Evolutionary conservation across 163 green algal species (phyloP).

Genomic region (Trebouxiophyceae sp.): DNA sequence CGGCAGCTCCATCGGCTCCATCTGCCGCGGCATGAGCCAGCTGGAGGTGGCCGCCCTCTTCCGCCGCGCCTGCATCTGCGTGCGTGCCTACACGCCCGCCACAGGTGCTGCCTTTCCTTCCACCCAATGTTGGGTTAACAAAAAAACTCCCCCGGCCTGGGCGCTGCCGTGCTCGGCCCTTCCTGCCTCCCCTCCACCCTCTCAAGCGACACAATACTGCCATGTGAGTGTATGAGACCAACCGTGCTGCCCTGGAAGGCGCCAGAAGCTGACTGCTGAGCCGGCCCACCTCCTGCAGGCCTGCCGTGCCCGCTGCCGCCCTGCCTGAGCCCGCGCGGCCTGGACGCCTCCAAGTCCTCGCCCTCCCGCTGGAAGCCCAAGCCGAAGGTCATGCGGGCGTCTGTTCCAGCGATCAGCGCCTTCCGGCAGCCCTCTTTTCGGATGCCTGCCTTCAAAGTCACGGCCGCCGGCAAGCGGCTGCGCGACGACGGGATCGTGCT

Average conservation of each 20-base stretch:
- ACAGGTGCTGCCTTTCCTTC: conserved; percentile 17
- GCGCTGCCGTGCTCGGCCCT: too few species aligned
- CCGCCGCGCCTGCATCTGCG: conserved; percentile 22
- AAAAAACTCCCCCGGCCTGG: background rate
- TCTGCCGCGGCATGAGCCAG: conserved; percentile 37
- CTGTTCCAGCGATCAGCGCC: background rate
- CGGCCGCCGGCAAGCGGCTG: background rate
- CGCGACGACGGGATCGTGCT: background rate
- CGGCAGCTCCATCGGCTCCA: conserved; percentile 28
- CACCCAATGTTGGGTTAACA: too few species aligned
- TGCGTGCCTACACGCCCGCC: conserved; percentile 22
- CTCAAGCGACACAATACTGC: background rate
- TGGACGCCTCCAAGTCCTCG: too few species aligned
- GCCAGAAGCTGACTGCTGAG: too few species aligned
- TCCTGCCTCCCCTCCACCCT: background rate
- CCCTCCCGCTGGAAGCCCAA: background rate
- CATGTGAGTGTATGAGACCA: too few species aligned
- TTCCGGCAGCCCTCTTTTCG: background rate
- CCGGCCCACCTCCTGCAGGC: conserved; percentile 4
- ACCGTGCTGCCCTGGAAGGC: too few species aligned
- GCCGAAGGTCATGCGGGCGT: background rate
- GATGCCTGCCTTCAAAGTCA: background rate
- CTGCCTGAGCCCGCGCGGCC: conserved; percentile 1
- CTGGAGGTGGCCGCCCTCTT: conserved; percentile 34
- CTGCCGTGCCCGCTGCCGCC: background rate